Evolutionary conservation across 1,139 yeast species (phyloP), one percentile per base, ranked within the genome.

Genomic region (Hyphopichia pseudoburtonii): DNA sequence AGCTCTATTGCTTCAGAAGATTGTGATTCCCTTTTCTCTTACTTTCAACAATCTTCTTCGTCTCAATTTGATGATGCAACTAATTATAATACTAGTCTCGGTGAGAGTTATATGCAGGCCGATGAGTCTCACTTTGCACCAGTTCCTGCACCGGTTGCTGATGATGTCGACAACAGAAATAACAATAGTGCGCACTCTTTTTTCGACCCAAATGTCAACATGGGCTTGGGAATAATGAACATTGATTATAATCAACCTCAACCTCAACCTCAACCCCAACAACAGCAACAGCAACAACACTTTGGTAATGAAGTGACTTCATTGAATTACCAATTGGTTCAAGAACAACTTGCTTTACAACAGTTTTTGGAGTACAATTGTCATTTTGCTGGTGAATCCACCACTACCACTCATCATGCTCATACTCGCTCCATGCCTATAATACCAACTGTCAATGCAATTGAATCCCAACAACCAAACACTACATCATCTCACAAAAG

Each of bases 141-240:
- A n/a, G n/a, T n/a, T n/a, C n/a, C n/a, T n/a, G n/a, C n/a, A n/a
- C n/a, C n/a, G n/a, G n/a, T n/a, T n/a, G n/a, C n/a, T n/a, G n/a
- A n/a, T n/a, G n/a, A n/a, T n/a, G n/a, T n/a, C 22, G 25, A 32
- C 8, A 12, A 19, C 24, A 7, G 17, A 11, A 2, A 12, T 14
- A 17, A 27, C 15, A 23, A 22, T 28, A 19, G n/a, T n/a, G n/a
- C n/a, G n/a, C n/a, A n/a, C n/a, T n/a, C 32, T 17, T 10, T 23
- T 19, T 33, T 28, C 10, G 36, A 33, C 6, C 24, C 15, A 26
- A 26, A 31, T 24, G 15, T 27, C 23, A 41, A 44, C 30, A 28
- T 54, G 33, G 64, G 62, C 5, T 55, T 58, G 39, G 64, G 62
- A 12, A 54, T 59, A 4, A 52, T 48, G 51, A 54, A 54, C 28